Percentiles rank a stretch among this genome's conserved stretches.
These are phyloP conservation scores for Trichosporon ovoides DNA, from an alignment of 1,284 basidiomycete species.

Conservation along the genomic window DNA sequence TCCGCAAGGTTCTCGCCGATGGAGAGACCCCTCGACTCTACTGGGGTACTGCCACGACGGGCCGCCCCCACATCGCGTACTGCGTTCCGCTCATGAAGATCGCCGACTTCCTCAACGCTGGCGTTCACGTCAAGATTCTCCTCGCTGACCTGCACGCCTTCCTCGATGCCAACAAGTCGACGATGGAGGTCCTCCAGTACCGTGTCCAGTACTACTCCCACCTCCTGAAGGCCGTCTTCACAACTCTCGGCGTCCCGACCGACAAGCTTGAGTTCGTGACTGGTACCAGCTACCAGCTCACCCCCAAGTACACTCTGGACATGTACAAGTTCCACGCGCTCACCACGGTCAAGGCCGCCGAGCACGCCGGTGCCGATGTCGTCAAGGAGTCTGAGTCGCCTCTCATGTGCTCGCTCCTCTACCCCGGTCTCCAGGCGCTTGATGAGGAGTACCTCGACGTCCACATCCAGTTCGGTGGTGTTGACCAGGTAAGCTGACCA, in stretches of 20 bases:
- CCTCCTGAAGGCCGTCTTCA: constrained; percentile 75
- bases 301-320: constrained; percentile 88
- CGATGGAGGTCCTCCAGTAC: constrained; percentile 84
- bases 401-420: constrained; percentile 82
- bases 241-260: constrained; percentile 82
- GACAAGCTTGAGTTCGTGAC: constrained; percentile 77
- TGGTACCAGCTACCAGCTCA: constrained; percentile 77
- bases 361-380: constrained; percentile 98
- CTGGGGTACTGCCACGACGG: constrained; percentile 92
- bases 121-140: constrained; percentile 81
- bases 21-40: constrained; percentile 73
- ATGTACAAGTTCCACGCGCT: constrained; percentile 83
- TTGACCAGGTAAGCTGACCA: constrained; percentile 72
- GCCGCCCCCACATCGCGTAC: constrained; percentile 94
- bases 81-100: constrained; percentile 94
- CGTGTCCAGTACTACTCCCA: constrained; percentile 87
- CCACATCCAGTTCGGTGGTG: constrained; percentile 97
- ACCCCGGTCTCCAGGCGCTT: constrained; percentile 92
- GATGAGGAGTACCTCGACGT: constrained; percentile 95
- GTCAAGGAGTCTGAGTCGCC: constrained; percentile 96
- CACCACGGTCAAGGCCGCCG: constrained; percentile 92
- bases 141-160: constrained; percentile 98
- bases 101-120: constrained; percentile 90
- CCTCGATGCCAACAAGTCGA: constrained; percentile 95
- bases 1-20: constrained; percentile 76